phyloP scores from a whole-genome alignment of 2,329 filamentous ascomycete genomes.

The Pseudovirgaria hyperparasitica region DNA sequence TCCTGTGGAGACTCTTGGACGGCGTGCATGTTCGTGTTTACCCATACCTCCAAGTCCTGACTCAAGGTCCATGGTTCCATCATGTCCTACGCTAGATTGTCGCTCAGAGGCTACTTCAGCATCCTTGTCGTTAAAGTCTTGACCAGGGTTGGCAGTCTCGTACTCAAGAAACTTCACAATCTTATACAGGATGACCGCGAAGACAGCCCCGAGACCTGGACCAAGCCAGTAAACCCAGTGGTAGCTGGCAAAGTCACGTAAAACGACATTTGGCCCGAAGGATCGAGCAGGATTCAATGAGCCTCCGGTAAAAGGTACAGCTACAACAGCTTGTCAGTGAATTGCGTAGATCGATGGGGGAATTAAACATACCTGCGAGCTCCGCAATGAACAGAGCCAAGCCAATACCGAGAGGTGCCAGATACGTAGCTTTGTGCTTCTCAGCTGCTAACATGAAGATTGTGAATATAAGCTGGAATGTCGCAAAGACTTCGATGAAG shows the following conservation, averaged over 20 bases:
- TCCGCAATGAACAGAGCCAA: slow-evolving; percentile 34
- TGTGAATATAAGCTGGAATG: slow-evolving; percentile 35
- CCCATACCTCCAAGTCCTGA: too few species aligned
- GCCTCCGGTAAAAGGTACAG: slow-evolving; percentile 34
- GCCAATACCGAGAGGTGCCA: slow-evolving; percentile 30
- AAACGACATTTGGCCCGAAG: slow-evolving; percentile 35
- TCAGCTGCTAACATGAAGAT: slow-evolving; percentile 34
- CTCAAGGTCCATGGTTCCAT: too few species aligned
- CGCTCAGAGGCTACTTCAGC: slow-evolving; percentile 20
- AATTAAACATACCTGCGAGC: slow-evolving; percentile 22
- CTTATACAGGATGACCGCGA: slow-evolving; percentile 36
- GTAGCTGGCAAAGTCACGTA: slow-evolving; percentile 27
- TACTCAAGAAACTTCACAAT: slow-evolving; percentile 37
- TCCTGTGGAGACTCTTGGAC: too few species aligned
- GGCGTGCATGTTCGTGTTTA: too few species aligned
- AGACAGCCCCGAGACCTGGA: slow-evolving; percentile 30
- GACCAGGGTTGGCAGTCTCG: slow-evolving; percentile 36
- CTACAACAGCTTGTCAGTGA: slow-evolving; percentile 11
- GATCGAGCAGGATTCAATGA: slow-evolving; percentile 37
- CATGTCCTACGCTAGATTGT: too few species aligned
- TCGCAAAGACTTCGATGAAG: slow-evolving; percentile 39
- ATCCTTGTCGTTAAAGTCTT: slow-evolving; percentile 33
- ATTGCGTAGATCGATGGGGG: not conserved
- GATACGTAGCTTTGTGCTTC: slow-evolving; percentile 27
- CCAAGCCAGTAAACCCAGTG: slow-evolving; percentile 43